Base-by-base conservation (phyloP, 768 basidiomycete species). In the Lactarius hengduanensis region DNA sequence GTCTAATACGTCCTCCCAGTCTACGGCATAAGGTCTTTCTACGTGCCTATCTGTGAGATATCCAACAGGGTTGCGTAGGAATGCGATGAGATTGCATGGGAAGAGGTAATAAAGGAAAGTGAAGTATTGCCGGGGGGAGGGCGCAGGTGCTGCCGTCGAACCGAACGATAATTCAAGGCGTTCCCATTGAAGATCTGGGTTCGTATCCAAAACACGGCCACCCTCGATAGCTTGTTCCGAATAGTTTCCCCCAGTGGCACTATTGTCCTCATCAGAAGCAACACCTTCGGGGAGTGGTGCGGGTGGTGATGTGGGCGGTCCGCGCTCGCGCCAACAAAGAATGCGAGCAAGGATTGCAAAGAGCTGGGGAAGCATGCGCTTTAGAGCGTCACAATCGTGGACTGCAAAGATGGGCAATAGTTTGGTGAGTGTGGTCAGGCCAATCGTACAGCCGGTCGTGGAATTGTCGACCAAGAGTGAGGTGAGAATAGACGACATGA, bases 91-190 rank as follows among this genome's bases (percentile, higher is more conserved):
- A 78, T 96, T 97, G 77, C 88, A 91, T 1, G 95, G 95, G 79
- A 92, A 97, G 57, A 95, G 84, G 72, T 93, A 95, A 77, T 96
- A 96, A 67, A 97, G 79, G 55, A 83, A 82, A 2, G 88, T 88
- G 77, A 94, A 94, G 72, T 85, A 91, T 54, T 79, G 82, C 22
- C 85, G 82, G 18, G 86, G 82, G 4, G 85, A 83, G 20, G 91
- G 90, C 1, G 84, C 77, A 34, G 79, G 76, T 16, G 85, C 81
- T n/a, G 79, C 75, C 1, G 79, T 80, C 11, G 81, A 78, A 69
- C 82, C 78, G 73, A 90, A 86, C 1, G 85, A 80, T 71, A 80
- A 78, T 58, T 90, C 86, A 32, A 92, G 80, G 41, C 86, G 83
- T 67, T 85, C 77, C 92, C 92, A 93, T 22, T 80, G 72, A n/a